Evolutionary conservation across 169 alveolate genomes (phyloP).

Genomic region (Pseudocohnilembus persalinus): DNA sequence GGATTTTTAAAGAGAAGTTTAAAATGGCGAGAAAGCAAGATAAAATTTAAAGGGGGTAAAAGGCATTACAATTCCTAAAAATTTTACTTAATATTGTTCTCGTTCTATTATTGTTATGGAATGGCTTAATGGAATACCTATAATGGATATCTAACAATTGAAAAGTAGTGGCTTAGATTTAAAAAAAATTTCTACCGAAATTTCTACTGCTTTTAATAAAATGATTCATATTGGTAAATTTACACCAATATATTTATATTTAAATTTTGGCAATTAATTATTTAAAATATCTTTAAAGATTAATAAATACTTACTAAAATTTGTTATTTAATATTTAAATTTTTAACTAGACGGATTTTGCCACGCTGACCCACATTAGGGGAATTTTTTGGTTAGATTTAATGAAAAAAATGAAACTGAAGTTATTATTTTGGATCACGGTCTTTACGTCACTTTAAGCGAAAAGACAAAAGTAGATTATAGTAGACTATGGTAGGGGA

Average conservation of each 20-base stretch:
- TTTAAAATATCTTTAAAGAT: too few relatives aligned
- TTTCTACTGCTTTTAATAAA: slow-evolving; percentile 55
- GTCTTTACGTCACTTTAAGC: slow-evolving; percentile 49
- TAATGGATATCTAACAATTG: slow-evolving; percentile 39
- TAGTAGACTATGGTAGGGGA: slow-evolving; percentile 62
- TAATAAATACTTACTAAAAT: too few relatives aligned
- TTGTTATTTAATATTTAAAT: too few relatives aligned
- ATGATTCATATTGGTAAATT: slow-evolving; percentile 40
- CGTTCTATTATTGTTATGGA: slow-evolving; percentile 46
- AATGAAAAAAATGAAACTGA: slow-evolving; percentile 19
- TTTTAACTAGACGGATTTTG: slow-evolving; percentile 45
- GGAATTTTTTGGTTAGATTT: slow-evolving; percentile 52
- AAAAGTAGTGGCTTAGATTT: slow-evolving; percentile 36
- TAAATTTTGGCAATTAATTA: too few relatives aligned
- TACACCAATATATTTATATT: background rate
- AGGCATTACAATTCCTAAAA: background rate
- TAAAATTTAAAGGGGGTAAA: background rate
- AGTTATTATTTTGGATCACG: slow-evolving; percentile 67
- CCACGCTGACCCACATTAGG: slow-evolving; percentile 73
- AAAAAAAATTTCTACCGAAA: slow-evolving; percentile 36
- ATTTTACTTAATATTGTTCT: background rate
- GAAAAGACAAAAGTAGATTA: slow-evolving; percentile 48
- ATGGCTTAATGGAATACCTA: slow-evolving; percentile 57
- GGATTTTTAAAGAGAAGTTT: slow-evolving; percentile 5
- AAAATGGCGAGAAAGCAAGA: slow-evolving; percentile 13